phyloP scores from a whole-genome alignment of 1,284 basidiomycete species.

The Leccinum ponderosum region DNA sequence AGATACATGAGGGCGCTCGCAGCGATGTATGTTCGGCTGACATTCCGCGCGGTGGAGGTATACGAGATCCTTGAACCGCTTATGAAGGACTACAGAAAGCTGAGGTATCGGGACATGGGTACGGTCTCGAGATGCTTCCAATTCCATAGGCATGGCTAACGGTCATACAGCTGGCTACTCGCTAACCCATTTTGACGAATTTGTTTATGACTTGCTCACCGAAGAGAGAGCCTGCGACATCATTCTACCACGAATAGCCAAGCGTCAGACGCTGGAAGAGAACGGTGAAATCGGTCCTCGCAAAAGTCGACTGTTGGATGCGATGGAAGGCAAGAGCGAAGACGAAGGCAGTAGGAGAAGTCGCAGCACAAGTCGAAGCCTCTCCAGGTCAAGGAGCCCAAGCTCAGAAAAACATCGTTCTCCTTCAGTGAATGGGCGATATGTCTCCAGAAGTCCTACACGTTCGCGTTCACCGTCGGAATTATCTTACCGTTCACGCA shows the following conservation, averaged over 20 bases:
- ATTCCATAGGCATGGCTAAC: constrained; percentile 2
- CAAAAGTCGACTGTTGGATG: constrained; percentile 79
- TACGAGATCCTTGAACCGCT: constrained; percentile 94
- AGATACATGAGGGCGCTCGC: constrained; percentile 95
- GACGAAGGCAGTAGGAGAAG: constrained; percentile 41
- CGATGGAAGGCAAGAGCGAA: constrained; percentile 73
- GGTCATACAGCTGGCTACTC: constrained; percentile 67
- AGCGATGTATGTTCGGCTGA: constrained; percentile 94
- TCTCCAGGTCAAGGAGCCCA: constrained; percentile 31
- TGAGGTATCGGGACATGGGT: constrained; percentile 83
- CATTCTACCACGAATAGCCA: constrained; percentile 89
- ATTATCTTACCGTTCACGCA: constrained; percentile 51
- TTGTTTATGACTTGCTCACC: constrained; percentile 80
- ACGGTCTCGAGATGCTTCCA: constrained; percentile 29
- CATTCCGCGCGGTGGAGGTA: constrained; percentile 86
- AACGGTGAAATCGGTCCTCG: constrained; percentile 85
- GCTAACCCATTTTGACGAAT: constrained; percentile 91
- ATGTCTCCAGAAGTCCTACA: constrained; percentile 63
- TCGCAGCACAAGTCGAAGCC: constrained; percentile 32
- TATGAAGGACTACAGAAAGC: constrained; percentile 90
- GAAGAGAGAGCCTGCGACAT: constrained; percentile 97
- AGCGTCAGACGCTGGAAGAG: constrained; percentile 88
- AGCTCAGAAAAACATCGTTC: constrained; percentile 34
- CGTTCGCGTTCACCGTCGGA: constrained; percentile 37
- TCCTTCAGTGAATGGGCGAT: constrained; percentile 51